These are phyloP conservation scores for Diaporthe sp. DNA, from an alignment of 2,329 filamentous ascomycete genomes.

Conservation along the genomic window DNA sequence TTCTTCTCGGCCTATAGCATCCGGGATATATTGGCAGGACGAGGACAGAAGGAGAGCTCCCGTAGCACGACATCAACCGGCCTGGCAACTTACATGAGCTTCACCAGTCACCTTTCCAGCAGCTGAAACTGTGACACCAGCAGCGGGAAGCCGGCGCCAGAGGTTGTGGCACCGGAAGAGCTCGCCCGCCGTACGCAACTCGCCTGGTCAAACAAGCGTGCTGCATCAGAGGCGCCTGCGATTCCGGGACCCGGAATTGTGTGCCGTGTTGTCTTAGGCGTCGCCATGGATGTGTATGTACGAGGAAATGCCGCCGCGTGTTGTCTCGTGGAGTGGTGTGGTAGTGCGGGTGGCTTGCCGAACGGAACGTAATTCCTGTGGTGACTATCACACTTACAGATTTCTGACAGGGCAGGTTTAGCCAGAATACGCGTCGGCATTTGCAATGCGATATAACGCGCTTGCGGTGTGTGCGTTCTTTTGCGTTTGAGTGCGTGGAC, in stretches of 20 bases:
- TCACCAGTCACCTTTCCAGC: not conserved
- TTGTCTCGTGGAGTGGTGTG: not conserved
- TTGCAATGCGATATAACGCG: not conserved
- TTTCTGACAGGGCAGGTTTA: not conserved
- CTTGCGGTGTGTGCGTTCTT: not conserved
- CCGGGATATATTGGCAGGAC: conserved; percentile 19
- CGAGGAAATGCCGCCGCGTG: not conserved
- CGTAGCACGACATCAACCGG: not conserved
- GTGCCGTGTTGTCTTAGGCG: conserved; percentile 8
- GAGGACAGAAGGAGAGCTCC: not conserved
- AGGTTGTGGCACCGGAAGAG: conserved; percentile 8
- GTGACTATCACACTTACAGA: not conserved
- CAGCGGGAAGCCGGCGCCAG: conserved; percentile 6
- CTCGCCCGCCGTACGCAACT: conserved; percentile 11
- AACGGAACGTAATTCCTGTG: not conserved
- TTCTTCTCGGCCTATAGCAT: conserved; percentile 25
- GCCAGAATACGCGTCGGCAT: conserved; percentile 9
- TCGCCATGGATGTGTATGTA: not conserved
- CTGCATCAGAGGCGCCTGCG: not conserved
- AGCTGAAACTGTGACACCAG: conserved; percentile 29
- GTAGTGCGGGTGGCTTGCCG: not conserved
- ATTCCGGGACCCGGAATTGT: not conserved
- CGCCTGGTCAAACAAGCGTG: conserved; percentile 26
- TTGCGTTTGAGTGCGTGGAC: not conserved
- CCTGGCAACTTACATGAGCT: conserved; percentile 17